Conservation (phyloP, 2,329 filamentous ascomycete species). For the Remersonia thermophila region DNA sequence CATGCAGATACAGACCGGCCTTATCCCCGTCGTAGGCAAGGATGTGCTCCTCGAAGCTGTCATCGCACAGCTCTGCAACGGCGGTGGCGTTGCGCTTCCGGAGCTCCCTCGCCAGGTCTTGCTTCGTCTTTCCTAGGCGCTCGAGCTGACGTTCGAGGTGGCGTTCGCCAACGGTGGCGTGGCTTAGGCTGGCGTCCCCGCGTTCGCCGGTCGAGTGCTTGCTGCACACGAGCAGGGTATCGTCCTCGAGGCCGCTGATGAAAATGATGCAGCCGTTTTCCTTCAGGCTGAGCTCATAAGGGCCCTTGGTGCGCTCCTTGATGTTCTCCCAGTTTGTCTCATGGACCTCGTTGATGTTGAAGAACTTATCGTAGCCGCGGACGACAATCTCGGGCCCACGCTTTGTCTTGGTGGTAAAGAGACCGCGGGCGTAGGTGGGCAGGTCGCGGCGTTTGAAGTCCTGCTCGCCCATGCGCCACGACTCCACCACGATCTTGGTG, state of each 20-base stretch:
- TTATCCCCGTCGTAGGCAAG: constrained; percentile 72
- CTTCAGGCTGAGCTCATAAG: constrained; percentile 92
- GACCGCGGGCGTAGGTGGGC: constrained; percentile 82
- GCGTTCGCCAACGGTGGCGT: constrained; percentile 70
- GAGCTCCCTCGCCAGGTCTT: constrained; percentile 65
- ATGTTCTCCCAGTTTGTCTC: constrained; percentile 79
- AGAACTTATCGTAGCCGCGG: constrained; percentile 97
- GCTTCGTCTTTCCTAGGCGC: constrained; percentile 62
- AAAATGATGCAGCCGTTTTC: constrained; percentile 99
- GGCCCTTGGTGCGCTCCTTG: constrained; percentile 60
- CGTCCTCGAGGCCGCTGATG: constrained; percentile 81
- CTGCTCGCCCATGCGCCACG: constrained; percentile 90
- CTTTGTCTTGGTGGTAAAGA: constrained; percentile 71
- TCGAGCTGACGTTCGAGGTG: constrained; percentile 73
- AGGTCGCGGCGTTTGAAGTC: constrained; percentile 83
- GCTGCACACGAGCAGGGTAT: constrained; percentile 87
- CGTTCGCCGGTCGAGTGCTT: constrained; percentile 89
- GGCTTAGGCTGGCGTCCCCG: constrained; percentile 59
- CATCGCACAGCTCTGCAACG: constrained; percentile 92
- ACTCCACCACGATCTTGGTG: constrained; percentile 60
- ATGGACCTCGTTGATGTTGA: constrained; percentile 75
- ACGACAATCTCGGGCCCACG: constrained; percentile 66
- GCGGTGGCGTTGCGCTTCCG: constrained; percentile 78
- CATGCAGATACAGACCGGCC: constrained; percentile 88
- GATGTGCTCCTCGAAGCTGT: constrained; percentile 93